A percentile compares a stretch with the other conserved stretches of the same genome.
Conservation (phyloP, 495 filamentous ascomycete genomes). For the Tuber aestivum region DNA sequence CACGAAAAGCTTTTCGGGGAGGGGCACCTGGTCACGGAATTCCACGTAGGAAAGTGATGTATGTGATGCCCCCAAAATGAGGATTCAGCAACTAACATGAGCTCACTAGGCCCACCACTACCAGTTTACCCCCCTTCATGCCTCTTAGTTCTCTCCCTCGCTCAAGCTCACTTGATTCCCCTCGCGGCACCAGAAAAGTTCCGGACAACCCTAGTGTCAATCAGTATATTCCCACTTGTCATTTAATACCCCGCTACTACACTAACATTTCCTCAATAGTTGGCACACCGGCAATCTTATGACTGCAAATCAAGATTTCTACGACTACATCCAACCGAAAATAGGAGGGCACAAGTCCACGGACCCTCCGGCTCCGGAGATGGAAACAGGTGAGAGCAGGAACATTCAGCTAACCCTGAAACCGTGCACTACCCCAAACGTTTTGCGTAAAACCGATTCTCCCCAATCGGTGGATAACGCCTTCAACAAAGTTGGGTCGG, state of each 20-base stretch:
- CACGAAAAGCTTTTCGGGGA: neutral
- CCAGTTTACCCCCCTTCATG: slow-evolving; percentile 3
- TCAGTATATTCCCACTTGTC: slow-evolving; percentile 18
- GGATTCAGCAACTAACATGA: neutral
- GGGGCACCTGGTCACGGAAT: slow-evolving; percentile 8
- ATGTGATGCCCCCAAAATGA: neutral
- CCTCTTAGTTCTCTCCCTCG: neutral
- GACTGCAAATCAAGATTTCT: slow-evolving; percentile 19
- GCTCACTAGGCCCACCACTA: slow-evolving; percentile 7
- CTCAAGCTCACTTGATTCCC: neutral
- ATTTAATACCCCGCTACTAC: neutral
- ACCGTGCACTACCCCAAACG: neutral
- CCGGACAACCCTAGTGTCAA: slow-evolving; percentile 21
- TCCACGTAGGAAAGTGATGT: slow-evolving; percentile 7
- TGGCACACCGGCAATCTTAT: slow-evolving; percentile 25
- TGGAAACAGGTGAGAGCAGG: neutral
- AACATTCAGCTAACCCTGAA: neutral
- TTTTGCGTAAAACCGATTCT: neutral
- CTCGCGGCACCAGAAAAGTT: slow-evolving; percentile 8
- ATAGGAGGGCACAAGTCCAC: neutral
- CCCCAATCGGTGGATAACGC: neutral
- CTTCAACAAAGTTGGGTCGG: neutral
- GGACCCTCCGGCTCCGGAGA: neutral
- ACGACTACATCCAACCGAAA: slow-evolving; percentile 19
- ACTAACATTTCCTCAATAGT: slow-evolving; percentile 15